Evolutionary conservation across 2,329 filamentous ascomycete genomes (phyloP).

Genomic region (Acephala macrosclerotiorum): DNA sequence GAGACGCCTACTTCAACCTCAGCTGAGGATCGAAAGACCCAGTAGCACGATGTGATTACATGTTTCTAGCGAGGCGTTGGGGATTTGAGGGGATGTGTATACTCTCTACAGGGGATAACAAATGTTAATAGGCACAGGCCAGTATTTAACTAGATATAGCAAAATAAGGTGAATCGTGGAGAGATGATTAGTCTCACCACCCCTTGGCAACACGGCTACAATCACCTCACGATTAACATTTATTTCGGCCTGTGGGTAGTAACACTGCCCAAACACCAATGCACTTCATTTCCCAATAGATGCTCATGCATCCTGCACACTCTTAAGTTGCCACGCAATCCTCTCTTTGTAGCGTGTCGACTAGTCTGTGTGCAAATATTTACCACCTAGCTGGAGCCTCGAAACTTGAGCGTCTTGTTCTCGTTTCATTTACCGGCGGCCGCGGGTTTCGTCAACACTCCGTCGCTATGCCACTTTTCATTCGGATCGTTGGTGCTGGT

Average conservation of each 20-base stretch:
- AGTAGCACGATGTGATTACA: constrained; percentile 11
- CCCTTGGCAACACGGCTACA: too few species aligned
- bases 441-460: constrained; percentile 42
- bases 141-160: too few species aligned
- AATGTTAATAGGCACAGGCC: too few species aligned
- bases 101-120: too few species aligned
- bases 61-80: constrained; percentile 3
- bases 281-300: not conserved
- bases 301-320: constrained; percentile 69
- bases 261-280: not conserved
- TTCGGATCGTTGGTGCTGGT: constrained; percentile 35
- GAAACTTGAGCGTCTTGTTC: constrained; percentile 47
- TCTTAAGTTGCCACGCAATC: constrained; percentile 92
- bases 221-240: too few species aligned
- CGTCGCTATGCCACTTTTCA: constrained; percentile 37
- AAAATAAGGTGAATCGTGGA: too few species aligned
- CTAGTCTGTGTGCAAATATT: constrained; percentile 96
- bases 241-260: too few species aligned
- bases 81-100: not conserved
- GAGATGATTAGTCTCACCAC: too few species aligned
- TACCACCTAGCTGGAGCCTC: constrained; percentile 45
- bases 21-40: constrained; percentile 30
- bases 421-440: constrained; percentile 42
- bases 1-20: constrained; percentile 5
- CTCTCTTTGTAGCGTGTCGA: constrained; percentile 84